Conservation (phyloP, 2,329 filamentous ascomycete genomes). For the Alternaria triticimaculans region DNA sequence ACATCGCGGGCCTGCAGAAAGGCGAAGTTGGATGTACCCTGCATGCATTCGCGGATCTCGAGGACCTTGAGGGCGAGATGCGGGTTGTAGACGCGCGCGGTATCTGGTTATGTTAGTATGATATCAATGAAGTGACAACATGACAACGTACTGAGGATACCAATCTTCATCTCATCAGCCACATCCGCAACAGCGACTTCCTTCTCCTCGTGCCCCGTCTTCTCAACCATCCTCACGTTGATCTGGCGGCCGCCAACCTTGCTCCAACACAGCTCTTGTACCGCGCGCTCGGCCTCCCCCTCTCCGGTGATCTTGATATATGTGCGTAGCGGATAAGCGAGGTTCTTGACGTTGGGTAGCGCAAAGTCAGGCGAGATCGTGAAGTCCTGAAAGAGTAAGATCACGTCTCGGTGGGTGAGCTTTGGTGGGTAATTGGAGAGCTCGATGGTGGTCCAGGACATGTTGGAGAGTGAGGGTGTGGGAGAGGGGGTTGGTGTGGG, state of each 20-base stretch:
- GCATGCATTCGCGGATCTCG: constrained; percentile 15
- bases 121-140: no score
- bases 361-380: constrained; percentile 12
- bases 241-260: constrained; percentile 5
- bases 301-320: constrained; percentile 8
- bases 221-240: constrained; percentile 3
- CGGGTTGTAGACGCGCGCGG: constrained; percentile 13
- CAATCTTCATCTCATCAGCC: constrained; percentile 19
- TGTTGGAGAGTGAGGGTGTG: not conserved
- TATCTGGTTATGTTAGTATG: constrained; percentile 5
- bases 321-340: constrained; percentile 16
- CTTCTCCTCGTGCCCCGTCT: constrained; percentile 2
- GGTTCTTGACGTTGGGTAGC: constrained; percentile 6
- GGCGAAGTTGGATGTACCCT: constrained; percentile 6
- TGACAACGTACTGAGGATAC: constrained; percentile 14
- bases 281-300: constrained; percentile 11
- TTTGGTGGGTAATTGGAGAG: constrained; percentile 17
- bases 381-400: constrained; percentile 12
- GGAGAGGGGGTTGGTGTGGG: not conserved
- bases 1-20: constrained; percentile 19
- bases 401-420: constrained; percentile 12
- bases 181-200: constrained; percentile 11
- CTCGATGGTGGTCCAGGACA: constrained; percentile 11
- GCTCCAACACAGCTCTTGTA: constrained; percentile 9
- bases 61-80: constrained; percentile 11